Evolutionary conservation across 305 asterid genomes (phyloP).

Genomic region (Salvia sclarea): DNA sequence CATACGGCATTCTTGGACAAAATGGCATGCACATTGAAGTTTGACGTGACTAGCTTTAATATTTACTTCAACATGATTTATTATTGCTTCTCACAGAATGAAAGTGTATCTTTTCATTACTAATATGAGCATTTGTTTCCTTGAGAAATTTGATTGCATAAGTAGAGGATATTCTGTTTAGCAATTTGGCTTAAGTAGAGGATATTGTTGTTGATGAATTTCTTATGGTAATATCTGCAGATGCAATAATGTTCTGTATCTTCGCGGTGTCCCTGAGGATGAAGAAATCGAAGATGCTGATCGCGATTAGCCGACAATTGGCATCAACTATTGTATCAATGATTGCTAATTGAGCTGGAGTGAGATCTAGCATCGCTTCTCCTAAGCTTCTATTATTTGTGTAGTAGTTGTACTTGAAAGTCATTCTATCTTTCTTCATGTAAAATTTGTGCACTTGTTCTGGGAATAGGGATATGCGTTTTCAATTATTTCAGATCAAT

Average conservation of each 20-base stretch:
- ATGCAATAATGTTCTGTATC: conserved; percentile 85
- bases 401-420: conserved; percentile 6
- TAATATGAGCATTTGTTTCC: background rate
- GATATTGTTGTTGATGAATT: conserved; percentile 1
- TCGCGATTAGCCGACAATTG: conserved; percentile 37
- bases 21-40: conserved; percentile 9
- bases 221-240: conserved; percentile 41
- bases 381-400: background rate
- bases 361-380: background rate
- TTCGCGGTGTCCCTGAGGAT: conserved; percentile 82
- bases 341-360: conserved; percentile 14
- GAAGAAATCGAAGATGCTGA: conserved; percentile 80
- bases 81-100: background rate
- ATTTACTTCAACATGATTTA: background rate
- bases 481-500: background rate
- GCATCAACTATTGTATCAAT: conserved; percentile 21
- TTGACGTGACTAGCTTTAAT: background rate
- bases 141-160: background rate
- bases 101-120: background rate
- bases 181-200: background rate
- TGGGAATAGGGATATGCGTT: background rate
- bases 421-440: conserved; percentile 3
- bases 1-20: background rate
- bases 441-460: background rate
- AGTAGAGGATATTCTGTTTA: background rate